Percentiles rank a stretch among this genome's conserved stretches.
These are phyloP conservation scores for Pelargonium australe DNA, from an alignment of 441 rosid genomes.

Conservation along the genomic window DNA sequence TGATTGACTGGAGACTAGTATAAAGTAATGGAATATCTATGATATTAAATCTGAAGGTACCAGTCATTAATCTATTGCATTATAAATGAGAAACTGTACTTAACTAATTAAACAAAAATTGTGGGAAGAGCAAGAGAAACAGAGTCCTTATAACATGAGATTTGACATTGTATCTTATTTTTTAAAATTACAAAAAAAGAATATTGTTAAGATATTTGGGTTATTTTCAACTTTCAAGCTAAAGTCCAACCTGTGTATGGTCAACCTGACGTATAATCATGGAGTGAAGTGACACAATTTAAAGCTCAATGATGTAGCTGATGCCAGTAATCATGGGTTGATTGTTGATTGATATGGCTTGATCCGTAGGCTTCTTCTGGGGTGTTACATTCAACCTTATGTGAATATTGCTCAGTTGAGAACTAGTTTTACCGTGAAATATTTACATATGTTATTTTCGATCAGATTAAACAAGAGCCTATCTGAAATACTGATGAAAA, in stretches of 20 bases:
- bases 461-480: background rate
- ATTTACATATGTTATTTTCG: background rate
- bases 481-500: too few relatives aligned
- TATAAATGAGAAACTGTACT: background rate
- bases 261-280: too few relatives aligned
- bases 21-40: background rate
- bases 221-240: too few relatives aligned
- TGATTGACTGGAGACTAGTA: background rate
- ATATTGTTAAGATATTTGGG: too few relatives aligned
- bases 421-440: background rate
- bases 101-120: background rate
- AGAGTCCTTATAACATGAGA: background rate
- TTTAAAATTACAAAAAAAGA: background rate
- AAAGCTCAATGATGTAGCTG: too few relatives aligned
- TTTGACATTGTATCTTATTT: background rate
- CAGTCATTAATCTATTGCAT: background rate
- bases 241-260: too few relatives aligned
- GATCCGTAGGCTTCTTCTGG: background rate
- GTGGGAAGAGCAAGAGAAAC: background rate
- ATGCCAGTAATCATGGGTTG: too few relatives aligned
- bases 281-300: too few relatives aligned
- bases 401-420: background rate
- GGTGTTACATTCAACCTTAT: background rate
- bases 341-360: background rate
- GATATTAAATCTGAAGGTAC: background rate